These are phyloP conservation scores for Allium sativum DNA, from an alignment of 106 monocot species.

Conservation along the genomic window DNA sequence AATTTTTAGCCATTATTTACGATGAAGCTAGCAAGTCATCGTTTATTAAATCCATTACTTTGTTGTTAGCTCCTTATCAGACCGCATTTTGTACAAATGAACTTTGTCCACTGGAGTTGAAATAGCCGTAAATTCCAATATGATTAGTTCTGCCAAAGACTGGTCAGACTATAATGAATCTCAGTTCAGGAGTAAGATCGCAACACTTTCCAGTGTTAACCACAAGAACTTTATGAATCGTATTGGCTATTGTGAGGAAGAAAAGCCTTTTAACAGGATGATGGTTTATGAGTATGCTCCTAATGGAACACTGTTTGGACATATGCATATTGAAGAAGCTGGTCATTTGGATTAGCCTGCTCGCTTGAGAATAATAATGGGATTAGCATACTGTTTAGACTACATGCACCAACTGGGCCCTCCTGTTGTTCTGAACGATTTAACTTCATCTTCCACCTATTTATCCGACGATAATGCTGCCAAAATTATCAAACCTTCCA, in stretches of 20 bases:
- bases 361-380: conserved; percentile 41
- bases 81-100: too few relatives aligned
- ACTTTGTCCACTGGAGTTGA: too few relatives aligned
- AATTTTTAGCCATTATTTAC: too few relatives aligned
- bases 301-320: conserved; percentile 66
- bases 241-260: conserved; percentile 50
- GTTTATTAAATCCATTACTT: too few relatives aligned
- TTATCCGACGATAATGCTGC: conserved; percentile 58
- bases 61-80: too few relatives aligned
- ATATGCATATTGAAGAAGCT: conserved; percentile 60
- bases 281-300: conserved; percentile 69
- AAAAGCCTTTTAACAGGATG: conserved; percentile 50
- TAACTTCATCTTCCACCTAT: conserved; percentile 32
- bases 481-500: conserved; percentile 46
- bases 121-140: too few relatives aligned
- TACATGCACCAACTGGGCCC: conserved; percentile 36
- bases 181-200: too few relatives aligned
- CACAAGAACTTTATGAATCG: conserved; percentile 65
- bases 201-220: conserved; percentile 44
- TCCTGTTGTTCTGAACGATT: conserved; percentile 25
- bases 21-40: too few relatives aligned
- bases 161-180: too few relatives aligned
- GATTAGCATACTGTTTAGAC: conserved; percentile 46
- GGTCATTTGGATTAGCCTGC: conserved; percentile 44
- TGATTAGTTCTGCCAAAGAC: too few relatives aligned